Evolutionary conservation across 2,329 filamentous ascomycete genomes (phyloP).

Genomic region (Sporothrix variecibatus): DNA sequence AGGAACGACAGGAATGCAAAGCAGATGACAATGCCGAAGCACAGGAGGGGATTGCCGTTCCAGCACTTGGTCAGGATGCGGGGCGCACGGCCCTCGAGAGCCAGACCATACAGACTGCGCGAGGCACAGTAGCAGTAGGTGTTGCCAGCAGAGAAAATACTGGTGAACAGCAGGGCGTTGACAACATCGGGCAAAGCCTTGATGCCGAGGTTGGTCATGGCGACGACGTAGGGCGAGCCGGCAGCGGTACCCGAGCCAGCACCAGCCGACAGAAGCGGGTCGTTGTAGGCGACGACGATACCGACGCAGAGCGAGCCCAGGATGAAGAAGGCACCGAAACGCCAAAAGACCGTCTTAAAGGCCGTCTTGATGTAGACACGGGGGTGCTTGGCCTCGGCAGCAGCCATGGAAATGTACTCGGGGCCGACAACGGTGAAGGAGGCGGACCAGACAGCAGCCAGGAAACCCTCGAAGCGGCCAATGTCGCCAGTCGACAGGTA

Average conservation of each 20-base stretch:
- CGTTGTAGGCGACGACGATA: constrained; percentile 66
- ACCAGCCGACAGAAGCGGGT: constrained; percentile 45
- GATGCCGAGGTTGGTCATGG: constrained; percentile 67
- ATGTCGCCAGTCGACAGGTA: constrained; percentile 46
- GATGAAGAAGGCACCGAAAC: constrained; percentile 70
- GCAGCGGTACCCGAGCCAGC: constrained; percentile 46
- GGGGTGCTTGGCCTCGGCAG: constrained; percentile 69
- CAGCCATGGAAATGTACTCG: constrained; percentile 68
- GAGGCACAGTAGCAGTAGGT: constrained; percentile 56
- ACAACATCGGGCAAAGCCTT: constrained; percentile 67
- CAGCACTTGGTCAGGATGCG: constrained; percentile 40
- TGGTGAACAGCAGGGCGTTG: constrained; percentile 61
- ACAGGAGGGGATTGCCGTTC: constrained; percentile 45
- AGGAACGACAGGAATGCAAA: constrained; percentile 46
- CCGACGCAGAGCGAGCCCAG: constrained; percentile 66
- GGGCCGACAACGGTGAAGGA: constrained; percentile 50
- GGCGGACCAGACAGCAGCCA: constrained; percentile 40
- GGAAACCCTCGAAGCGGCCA: constrained; percentile 33
- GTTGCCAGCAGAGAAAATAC: constrained; percentile 62
- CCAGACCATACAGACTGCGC: constrained; percentile 44
- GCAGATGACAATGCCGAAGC: constrained; percentile 41
- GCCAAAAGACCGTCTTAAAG: constrained; percentile 69
- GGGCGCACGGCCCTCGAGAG: constrained; percentile 46
- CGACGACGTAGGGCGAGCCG: constrained; percentile 68
- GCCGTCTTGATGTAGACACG: constrained; percentile 66